phyloP scores from a whole-genome alignment of 345 rosid genomes.

The Gossypium raimondii region DNA sequence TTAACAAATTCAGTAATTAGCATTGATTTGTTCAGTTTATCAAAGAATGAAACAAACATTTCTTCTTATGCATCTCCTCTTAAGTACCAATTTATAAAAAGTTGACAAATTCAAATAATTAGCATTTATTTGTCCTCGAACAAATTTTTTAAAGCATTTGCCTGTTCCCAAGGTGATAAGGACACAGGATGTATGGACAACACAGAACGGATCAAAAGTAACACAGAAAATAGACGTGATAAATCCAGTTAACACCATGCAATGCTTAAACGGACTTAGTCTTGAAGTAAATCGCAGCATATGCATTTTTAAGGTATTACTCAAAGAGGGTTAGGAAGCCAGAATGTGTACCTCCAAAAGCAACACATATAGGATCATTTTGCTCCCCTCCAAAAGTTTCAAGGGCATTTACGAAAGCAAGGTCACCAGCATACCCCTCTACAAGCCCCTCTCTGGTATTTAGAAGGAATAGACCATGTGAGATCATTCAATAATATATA shows the following conservation, averaged over 20 bases:
- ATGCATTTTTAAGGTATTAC: neutral
- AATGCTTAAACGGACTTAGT: neutral
- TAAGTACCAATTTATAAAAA: neutral
- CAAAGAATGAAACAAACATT: neutral
- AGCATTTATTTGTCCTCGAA: neutral
- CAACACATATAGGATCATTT: constrained; percentile 63
- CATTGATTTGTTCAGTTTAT: too few relatives aligned
- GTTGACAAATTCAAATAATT: neutral
- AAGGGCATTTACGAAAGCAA: constrained; percentile 64
- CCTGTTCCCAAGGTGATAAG: neutral
- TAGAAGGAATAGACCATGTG: neutral
- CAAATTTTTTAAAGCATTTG: neutral
- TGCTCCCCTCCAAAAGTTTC: constrained; percentile 73
- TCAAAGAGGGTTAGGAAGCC: neutral
- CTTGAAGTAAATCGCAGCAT: neutral
- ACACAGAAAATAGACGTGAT: neutral
- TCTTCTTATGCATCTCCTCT: neutral
- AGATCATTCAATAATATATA: constrained; percentile 4
- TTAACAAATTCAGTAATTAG: too few relatives aligned
- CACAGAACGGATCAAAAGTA: neutral
- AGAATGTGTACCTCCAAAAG: constrained; percentile 57
- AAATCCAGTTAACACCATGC: neutral
- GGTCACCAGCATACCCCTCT: constrained; percentile 58
- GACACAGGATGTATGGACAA: neutral
- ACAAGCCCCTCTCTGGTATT: constrained; percentile 62